Evolutionary conservation across 148 eudicot species (phyloP).

Genomic region (Arbutus unedo): DNA sequence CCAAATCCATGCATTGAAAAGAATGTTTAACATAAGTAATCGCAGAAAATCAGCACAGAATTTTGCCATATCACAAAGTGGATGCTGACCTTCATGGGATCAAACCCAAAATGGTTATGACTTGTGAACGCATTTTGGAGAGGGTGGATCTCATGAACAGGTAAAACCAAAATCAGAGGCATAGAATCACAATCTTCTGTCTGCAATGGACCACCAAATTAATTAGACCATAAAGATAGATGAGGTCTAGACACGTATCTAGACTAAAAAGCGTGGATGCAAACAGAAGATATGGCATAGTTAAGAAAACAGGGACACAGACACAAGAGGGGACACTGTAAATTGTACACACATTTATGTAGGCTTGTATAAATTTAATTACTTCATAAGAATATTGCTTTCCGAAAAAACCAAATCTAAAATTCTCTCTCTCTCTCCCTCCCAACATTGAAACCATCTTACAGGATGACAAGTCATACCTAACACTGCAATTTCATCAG

Average conservation of each 20-base stretch:
- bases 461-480: neutral
- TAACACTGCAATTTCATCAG: neutral
- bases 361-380: neutral
- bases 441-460: neutral
- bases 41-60: neutral
- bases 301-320: neutral
- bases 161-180: conserved; percentile 63
- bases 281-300: neutral
- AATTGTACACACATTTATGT: neutral
- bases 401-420: neutral
- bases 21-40: neutral
- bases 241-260: neutral
- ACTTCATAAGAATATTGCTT: neutral
- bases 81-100: conserved; percentile 59
- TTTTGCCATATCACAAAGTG: neutral
- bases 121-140: conserved; percentile 52
- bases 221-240: conserved; percentile 15
- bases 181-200: conserved; percentile 52
- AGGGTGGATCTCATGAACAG: conserved; percentile 37
- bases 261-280: neutral
- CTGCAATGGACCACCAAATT: conserved; percentile 40
- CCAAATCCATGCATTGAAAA: conserved; percentile 9
- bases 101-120: conserved; percentile 61
- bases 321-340: neutral
- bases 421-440: no score